A percentile compares a stretch with the other conserved stretches of the same genome.
Conservation (phyloP, 331 rosid species). For the Rhamnella rubrinervis region DNA sequence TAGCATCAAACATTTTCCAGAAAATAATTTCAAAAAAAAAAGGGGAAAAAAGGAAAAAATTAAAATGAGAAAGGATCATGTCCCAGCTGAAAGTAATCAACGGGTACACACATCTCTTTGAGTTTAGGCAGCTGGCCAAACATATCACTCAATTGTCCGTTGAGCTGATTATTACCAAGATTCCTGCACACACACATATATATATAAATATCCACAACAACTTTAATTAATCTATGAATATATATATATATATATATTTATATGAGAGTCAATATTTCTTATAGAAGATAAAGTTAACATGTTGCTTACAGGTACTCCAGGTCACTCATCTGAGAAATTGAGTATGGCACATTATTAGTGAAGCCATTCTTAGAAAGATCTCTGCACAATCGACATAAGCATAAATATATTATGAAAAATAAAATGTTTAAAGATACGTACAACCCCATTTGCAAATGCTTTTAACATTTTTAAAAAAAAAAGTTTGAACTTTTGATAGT, state of each 20-base stretch:
- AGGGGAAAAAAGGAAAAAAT: background rate
- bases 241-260: too few species aligned
- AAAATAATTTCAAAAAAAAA: too few species aligned
- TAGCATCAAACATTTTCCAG: too few species aligned
- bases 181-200: slow-evolving; percentile 47
- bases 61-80: background rate
- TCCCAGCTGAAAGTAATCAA: background rate
- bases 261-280: too few species aligned
- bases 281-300: background rate
- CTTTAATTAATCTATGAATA: background rate
- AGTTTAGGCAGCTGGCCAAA: slow-evolving; percentile 67
- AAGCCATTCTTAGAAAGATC: slow-evolving; percentile 74
- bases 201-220: too few species aligned
- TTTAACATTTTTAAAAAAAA: background rate
- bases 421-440: too few species aligned
- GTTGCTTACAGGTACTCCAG: slow-evolving; percentile 61
- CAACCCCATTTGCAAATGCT: too few species aligned
- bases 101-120: slow-evolving; percentile 58
- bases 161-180: slow-evolving; percentile 69
- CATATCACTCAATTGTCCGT: slow-evolving; percentile 69
- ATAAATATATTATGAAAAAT: background rate
- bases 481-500: background rate
- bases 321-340: slow-evolving; percentile 68
- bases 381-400: slow-evolving; percentile 34
- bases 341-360: slow-evolving; percentile 66